Percentiles rank a stretch among this genome's conserved stretches.
phyloP scores from a whole-genome alignment of 306 rosid genomes.

The cucumber (Cucumis sativus) region DNA sequence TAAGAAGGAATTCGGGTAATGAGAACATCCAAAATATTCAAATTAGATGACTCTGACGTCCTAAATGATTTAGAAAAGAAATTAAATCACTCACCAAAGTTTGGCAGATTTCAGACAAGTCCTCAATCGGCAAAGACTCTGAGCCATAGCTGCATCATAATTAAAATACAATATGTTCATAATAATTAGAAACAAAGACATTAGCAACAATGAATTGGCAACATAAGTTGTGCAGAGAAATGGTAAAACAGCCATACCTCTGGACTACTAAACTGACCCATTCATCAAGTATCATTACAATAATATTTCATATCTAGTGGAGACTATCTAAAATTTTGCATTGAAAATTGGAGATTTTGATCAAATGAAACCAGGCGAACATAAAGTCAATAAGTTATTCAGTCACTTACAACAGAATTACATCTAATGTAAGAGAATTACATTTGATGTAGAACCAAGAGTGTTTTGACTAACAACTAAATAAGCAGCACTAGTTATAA shows the following conservation, averaged over 20 bases:
- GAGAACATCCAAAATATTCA: not conserved
- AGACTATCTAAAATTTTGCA: not conserved
- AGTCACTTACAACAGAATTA: not conserved
- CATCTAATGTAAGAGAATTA: not conserved
- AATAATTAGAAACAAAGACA: not conserved
- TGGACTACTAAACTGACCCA: not conserved
- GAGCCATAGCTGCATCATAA: slow-evolving; percentile 71
- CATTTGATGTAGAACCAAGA: not conserved
- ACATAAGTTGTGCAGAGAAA: not conserved
- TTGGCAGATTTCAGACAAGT: slow-evolving; percentile 74
- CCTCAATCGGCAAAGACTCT: slow-evolving; percentile 58
- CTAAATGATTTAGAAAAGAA: not conserved
- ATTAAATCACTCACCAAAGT: slow-evolving; percentile 46
- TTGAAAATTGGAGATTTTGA: not conserved
- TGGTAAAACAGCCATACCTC: not conserved
- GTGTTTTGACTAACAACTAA: not conserved
- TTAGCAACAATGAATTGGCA: not conserved
- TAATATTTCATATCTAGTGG: not conserved
- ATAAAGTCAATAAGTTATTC: not conserved
- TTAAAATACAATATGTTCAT: slow-evolving; percentile 15
- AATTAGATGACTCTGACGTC: not conserved
- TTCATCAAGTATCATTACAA: not conserved
- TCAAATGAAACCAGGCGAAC: not conserved
- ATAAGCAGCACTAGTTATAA: not conserved
- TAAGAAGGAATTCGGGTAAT: not conserved